A percentile compares a stretch with the other conserved stretches of the same genome.
Conservation (phyloP, 2,329 filamentous ascomycete species). For the Trichoderma endophyticum region DNA sequence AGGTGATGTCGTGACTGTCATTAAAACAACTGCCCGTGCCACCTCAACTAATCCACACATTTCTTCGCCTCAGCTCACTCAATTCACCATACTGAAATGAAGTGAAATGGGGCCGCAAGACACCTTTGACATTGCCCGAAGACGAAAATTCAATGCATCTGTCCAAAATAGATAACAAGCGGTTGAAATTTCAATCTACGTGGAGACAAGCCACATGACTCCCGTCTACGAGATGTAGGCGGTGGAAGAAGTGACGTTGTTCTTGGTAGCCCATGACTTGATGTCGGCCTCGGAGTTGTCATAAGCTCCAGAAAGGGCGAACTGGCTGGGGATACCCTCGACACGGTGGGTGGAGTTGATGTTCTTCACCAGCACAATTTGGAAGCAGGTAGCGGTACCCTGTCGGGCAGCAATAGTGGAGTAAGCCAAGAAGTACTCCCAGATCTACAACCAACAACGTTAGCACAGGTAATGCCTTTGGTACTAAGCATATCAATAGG, state of each 20-base stretch:
- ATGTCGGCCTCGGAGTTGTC: constrained; percentile 35
- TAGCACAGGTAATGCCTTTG: background rate
- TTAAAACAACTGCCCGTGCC: constrained; percentile 9
- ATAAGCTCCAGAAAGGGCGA: constrained; percentile 63
- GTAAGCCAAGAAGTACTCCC: constrained; percentile 88
- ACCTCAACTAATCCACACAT: background rate
- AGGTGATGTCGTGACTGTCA: constrained; percentile 16
- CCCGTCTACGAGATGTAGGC: constrained; percentile 28
- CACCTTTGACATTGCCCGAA: background rate
- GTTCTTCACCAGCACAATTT: constrained; percentile 88
- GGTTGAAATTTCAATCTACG: background rate
- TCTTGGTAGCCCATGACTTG: constrained; percentile 36
- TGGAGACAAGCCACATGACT: background rate
- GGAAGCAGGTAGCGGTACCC: constrained; percentile 82
- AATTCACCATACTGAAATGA: background rate
- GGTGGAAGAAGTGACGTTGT: constrained; percentile 34
- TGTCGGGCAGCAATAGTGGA: constrained; percentile 84
- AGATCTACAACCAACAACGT: constrained; percentile 57
- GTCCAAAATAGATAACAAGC: constrained; percentile 5
- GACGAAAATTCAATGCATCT: background rate
- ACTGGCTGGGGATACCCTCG: constrained; percentile 71
- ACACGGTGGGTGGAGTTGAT: constrained; percentile 84
- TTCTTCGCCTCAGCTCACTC: background rate
- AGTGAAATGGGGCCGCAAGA: background rate
- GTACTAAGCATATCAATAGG: too few species aligned